Evolutionary conservation across 805 yeast species (phyloP).

Genomic region (Spathaspora passalidarum): DNA sequence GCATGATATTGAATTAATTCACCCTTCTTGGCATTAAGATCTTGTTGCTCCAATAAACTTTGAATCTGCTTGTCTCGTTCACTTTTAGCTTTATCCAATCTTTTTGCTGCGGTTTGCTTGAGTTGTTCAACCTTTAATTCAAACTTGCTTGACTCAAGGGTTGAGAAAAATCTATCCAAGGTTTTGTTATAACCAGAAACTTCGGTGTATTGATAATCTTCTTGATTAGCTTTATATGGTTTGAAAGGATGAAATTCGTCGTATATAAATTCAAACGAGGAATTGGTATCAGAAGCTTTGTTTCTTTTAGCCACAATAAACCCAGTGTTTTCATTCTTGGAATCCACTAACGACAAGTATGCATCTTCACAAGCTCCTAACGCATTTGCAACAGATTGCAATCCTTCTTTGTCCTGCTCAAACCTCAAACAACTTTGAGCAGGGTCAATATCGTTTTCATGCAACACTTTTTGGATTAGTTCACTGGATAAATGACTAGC

Average conservation of each 20-base stretch:
- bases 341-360: constrained; percentile 35
- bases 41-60: constrained; percentile 61
- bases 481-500: constrained; percentile 79
- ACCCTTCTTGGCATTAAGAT: constrained; percentile 64
- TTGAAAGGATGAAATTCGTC: constrained; percentile 71
- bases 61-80: constrained; percentile 73
- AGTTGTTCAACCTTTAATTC: constrained; percentile 73
- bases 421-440: constrained; percentile 32
- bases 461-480: constrained; percentile 59
- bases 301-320: constrained; percentile 63
- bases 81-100: constrained; percentile 68
- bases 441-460: constrained; percentile 45
- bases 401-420: constrained; percentile 22
- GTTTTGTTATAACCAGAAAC: constrained; percentile 71
- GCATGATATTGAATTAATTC: constrained; percentile 68
- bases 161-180: constrained; percentile 79
- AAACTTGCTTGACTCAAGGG: constrained; percentile 77
- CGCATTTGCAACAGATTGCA: constrained; percentile 33
- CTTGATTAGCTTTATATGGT: constrained; percentile 42
- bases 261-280: constrained; percentile 46
- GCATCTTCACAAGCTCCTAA: constrained; percentile 47
- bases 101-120: constrained; percentile 68
- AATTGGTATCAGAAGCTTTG: constrained; percentile 18
- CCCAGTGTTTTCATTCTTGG: constrained; percentile 46
- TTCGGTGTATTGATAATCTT: constrained; percentile 34